Evolutionary conservation across 352 stramenopile species (phyloP).

Genomic region (Thalassiosira ordinaria): DNA sequence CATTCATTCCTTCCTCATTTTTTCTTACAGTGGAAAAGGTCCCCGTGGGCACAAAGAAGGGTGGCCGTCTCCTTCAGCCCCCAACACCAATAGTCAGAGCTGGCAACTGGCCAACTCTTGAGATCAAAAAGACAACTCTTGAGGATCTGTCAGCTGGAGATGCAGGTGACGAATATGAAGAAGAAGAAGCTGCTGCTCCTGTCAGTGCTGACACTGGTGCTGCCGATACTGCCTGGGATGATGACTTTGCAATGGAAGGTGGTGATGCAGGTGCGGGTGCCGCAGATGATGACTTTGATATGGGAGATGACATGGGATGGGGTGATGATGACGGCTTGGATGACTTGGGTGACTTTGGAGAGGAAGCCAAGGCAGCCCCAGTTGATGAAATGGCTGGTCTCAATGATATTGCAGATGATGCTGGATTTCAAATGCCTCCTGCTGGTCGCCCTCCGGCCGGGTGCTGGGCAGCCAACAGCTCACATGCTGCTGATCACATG

Average conservation of each 20-base stretch:
- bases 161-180: constrained; percentile 57
- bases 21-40: constrained; percentile 65
- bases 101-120: constrained; percentile 98
- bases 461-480: constrained; percentile 96
- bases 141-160: constrained; percentile 81
- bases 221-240: constrained; percentile 62
- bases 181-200: constrained; percentile 52
- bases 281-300: constrained; percentile 86
- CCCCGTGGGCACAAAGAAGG: constrained; percentile 53
- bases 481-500: constrained; percentile 96
- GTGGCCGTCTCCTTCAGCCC: constrained; percentile 91
- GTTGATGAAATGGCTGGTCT: constrained; percentile 67
- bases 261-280: constrained; percentile 74
- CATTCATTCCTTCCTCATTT: constrained; percentile 9
- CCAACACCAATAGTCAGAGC: constrained; percentile 93
- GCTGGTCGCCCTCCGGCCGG: constrained; percentile 89
- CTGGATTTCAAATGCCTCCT: constrained; percentile 91
- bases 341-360: constrained; percentile 77
- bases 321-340: constrained; percentile 81
- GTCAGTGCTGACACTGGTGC: constrained; percentile 76
- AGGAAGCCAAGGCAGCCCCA: constrained; percentile 24
- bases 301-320: constrained; percentile 84
- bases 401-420: constrained; percentile 72
- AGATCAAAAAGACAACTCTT: constrained; percentile 89
- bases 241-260: constrained; percentile 75